Percentiles rank a stretch among this genome's conserved stretches.
Conservation (phyloP, 164 flowering plant species). For the grape (Vitis vinifera) region DNA sequence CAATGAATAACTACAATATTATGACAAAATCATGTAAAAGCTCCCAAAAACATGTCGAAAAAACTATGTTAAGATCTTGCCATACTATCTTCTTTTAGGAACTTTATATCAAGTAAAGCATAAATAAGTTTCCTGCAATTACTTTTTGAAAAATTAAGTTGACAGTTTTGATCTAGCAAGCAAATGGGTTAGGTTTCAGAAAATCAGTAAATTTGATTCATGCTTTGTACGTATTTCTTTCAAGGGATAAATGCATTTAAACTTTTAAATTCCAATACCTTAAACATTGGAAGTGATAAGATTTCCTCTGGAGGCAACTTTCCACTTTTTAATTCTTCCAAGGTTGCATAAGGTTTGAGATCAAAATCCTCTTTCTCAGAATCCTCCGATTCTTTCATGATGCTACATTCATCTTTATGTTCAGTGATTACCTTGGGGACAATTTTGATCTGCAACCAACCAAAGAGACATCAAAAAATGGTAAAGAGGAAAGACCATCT, state of each 20-base stretch:
- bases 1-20: not conserved
- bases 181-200: no score
- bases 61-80: no score
- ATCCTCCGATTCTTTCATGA: constrained; percentile 29
- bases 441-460: constrained; percentile 70
- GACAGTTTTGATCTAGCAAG: no score
- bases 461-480: not conserved
- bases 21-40: not conserved
- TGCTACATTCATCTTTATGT: constrained; percentile 29
- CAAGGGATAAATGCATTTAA: no score
- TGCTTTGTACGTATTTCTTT: no score
- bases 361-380: constrained; percentile 30
- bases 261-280: constrained; percentile 43
- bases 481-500: not conserved
- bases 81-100: no score
- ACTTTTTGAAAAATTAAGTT: no score
- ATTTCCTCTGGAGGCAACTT: constrained; percentile 94
- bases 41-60: not conserved
- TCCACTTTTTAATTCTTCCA: constrained; percentile 70
- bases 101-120: no score
- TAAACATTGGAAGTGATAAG: constrained; percentile 93
- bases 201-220: no score
- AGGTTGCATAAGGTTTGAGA: constrained; percentile 48
- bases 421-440: constrained; percentile 49
- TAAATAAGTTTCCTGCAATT: no score